Evolutionary conservation across 345 rosid genomes (phyloP), one percentile per base, ranked within the genome.

Genomic region (Gossypium anomalum): DNA sequence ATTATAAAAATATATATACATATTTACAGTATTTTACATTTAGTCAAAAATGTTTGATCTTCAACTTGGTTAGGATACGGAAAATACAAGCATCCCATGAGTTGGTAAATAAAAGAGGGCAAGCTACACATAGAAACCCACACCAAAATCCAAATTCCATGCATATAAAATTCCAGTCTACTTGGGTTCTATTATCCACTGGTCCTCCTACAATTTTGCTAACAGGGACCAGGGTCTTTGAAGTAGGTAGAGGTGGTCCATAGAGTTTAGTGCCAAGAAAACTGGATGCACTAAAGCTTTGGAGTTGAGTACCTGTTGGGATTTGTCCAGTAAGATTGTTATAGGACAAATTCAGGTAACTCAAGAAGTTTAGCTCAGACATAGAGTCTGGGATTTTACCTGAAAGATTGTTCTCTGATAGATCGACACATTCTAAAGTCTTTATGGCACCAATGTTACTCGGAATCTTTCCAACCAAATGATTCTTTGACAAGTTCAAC

Each of bases 291-390:
- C 25, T 16, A 1, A 69, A 69, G 23, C 45, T 69, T 29, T 69
- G 73, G 4, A 69, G 16, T 22, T 55, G 74, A 20, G 63, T 71
- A 4, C 75, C 70, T 9, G 13, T 2, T 2, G 82, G 82, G 52
- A 82, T 82, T 57, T 74, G 19, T 0, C 80, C 82, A 20, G 3
- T 7, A 5, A 78, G 57, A 6, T 34, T 69, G 70, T 82, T 78
- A 4, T 9, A 0, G 0, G 77, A 79, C 72, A 80, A 62, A 25
- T 82, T 82, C 61, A 78, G 72, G 74, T 29, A 56, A 22, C 74
- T 71, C 74, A 38, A 56, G 52, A 71, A 71, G 19, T 0, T 57
- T 22, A 71, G 52, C 3, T 8, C 0, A 19, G 75, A 20, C 19
- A 72, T 38, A 2, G n/a, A 20, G 1, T 7, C 0, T 9, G 75